Evolutionary conservation across 73 alveolate genomes (phyloP).

Genomic region (Paramecium sexaurelia): DNA sequence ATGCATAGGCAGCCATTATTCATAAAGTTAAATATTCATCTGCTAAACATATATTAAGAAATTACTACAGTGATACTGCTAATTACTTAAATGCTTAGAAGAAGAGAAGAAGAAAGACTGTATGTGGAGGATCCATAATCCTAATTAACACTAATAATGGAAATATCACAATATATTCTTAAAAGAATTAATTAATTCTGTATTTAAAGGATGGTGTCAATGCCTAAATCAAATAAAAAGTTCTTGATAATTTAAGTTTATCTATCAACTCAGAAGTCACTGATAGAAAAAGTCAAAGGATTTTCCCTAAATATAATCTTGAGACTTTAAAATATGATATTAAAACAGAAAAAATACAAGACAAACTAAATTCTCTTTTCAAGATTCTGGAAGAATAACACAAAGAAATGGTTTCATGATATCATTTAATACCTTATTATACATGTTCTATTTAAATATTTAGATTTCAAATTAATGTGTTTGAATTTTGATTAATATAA

Average conservation of each 20-base stretch:
- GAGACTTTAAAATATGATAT: background rate
- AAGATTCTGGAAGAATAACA: background rate
- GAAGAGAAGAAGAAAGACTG: background rate
- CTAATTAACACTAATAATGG: background rate
- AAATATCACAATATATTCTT: background rate
- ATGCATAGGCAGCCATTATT: background rate
- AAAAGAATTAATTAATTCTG: background rate
- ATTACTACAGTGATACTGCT: constrained; percentile 13
- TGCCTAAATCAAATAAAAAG: background rate
- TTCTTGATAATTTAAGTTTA: background rate
- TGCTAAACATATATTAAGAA: constrained; percentile 6
- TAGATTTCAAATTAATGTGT: background rate
- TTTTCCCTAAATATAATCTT: background rate
- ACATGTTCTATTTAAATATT: background rate
- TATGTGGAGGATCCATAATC: background rate
- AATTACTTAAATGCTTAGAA: background rate
- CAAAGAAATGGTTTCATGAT: background rate
- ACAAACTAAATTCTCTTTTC: background rate
- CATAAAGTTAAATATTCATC: constrained; percentile 19
- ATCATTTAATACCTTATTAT: background rate
- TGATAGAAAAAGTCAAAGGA: background rate
- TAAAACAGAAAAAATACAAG: background rate
- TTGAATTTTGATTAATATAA: background rate
- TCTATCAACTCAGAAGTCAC: background rate
- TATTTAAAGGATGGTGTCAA: background rate